Percentiles rank a stretch among this genome's conserved stretches.
Conservation (phyloP, 768 basidiomycete species). For the Coprinopsis marcescibilis region DNA sequence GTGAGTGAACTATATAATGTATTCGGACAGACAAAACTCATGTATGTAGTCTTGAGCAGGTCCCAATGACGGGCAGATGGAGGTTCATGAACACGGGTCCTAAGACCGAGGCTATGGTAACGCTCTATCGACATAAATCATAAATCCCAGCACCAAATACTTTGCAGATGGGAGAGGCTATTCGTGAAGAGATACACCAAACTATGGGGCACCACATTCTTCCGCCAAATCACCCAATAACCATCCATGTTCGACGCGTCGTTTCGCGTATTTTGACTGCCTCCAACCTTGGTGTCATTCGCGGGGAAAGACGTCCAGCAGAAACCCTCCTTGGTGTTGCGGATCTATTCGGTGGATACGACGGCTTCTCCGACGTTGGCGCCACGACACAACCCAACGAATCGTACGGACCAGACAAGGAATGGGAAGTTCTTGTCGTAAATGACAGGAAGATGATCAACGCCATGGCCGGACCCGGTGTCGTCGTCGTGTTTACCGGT, state of each 20-base stretch:
- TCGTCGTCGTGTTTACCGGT: conserved; percentile 85
- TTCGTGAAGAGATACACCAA: background rate
- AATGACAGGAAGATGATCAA: conserved; percentile 67
- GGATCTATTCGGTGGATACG: conserved; percentile 17
- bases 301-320: conserved; percentile 3
- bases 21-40: background rate
- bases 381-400: conserved; percentile 15
- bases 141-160: background rate
- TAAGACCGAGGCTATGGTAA: conserved; percentile 1
- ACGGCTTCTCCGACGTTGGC: conserved; percentile 24
- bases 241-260: conserved; percentile 6
- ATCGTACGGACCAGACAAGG: conserved; percentile 29
- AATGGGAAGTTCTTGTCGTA: conserved; percentile 76
- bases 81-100: conserved; percentile 6
- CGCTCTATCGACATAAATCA: background rate
- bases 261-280: conserved; percentile 4
- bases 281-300: conserved; percentile 5
- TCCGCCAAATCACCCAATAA: conserved; percentile 5
- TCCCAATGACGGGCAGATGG: conserved; percentile 9
- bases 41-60: conserved; percentile 6
- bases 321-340: conserved; percentile 17
- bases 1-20: background rate
- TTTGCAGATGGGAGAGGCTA: background rate
- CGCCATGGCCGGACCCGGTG: conserved; percentile 73
- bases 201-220: background rate